Evolutionary conservation across 2,329 filamentous ascomycete species (phyloP).

Genomic region (Nothomitra cinnamomea): DNA sequence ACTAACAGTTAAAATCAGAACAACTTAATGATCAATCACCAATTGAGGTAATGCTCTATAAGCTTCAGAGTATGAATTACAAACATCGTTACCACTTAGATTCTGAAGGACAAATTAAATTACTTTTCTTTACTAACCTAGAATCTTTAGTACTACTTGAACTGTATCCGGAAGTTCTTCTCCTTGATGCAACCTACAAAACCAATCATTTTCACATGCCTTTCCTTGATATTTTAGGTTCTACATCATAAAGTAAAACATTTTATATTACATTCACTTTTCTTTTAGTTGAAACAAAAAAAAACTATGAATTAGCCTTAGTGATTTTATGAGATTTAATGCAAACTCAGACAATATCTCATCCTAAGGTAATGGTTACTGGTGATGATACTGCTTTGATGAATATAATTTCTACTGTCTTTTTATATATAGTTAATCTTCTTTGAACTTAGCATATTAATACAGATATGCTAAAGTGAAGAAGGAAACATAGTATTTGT

Average conservation of each 20-base stretch:
- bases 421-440: not conserved
- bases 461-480: not conserved
- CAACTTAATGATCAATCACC: no score
- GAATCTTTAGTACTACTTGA: not conserved
- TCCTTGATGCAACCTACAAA: no score
- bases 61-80: not conserved
- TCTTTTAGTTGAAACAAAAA: not conserved
- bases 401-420: not conserved
- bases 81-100: no score
- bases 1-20: not conserved
- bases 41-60: not conserved
- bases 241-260: not conserved
- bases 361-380: not conserved
- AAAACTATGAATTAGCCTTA: constrained; percentile 1
- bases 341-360: not conserved
- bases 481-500: not conserved
- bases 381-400: not conserved
- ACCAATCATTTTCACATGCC: constrained; percentile 1
- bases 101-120: no score
- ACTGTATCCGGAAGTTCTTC: not conserved
- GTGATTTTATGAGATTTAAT: not conserved
- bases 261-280: constrained; percentile 3
- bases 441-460: no score
- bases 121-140: not conserved
- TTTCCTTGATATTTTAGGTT: not conserved